A percentile compares a stretch with the other conserved stretches of the same genome.
Conservation (phyloP, 495 filamentous ascomycete species). For the Penicillium taxi region DNA sequence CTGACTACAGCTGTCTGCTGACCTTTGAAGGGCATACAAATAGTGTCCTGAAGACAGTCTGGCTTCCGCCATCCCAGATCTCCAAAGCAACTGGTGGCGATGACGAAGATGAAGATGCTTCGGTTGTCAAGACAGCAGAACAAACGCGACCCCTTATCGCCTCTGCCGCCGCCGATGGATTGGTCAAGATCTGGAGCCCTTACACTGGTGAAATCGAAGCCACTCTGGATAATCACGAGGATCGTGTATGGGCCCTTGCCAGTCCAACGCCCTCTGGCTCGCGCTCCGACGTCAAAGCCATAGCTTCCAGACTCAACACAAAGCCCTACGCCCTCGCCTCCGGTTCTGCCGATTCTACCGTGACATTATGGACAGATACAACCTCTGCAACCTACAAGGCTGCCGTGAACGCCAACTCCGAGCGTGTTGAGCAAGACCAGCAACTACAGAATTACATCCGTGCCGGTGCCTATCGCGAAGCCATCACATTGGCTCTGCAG, state of each 20-base stretch:
- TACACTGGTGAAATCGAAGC: slow-evolving; percentile 68
- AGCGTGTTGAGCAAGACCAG: slow-evolving; percentile 87
- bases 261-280: slow-evolving; percentile 51
- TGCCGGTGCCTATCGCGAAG: slow-evolving; percentile 75
- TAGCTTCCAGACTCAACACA: slow-evolving; percentile 22
- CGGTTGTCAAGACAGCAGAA: slow-evolving; percentile 17
- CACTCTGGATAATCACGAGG: slow-evolving; percentile 92
- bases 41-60: slow-evolving; percentile 86
- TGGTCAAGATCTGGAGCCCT: slow-evolving; percentile 93
- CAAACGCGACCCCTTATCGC: slow-evolving; percentile 55
- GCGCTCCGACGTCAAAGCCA: slow-evolving; percentile 28
- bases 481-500: slow-evolving; percentile 82
- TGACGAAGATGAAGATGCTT: slow-evolving; percentile 27
- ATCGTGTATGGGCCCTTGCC: slow-evolving; percentile 83
- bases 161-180: slow-evolving; percentile 85
- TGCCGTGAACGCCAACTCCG: slow-evolving; percentile 58
- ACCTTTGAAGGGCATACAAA: slow-evolving; percentile 96
- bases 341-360: slow-evolving; percentile 77
- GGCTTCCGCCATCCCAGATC: slow-evolving; percentile 60
- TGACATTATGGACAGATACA: slow-evolving; percentile 94
- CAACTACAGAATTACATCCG: slow-evolving; percentile 86
- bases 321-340: slow-evolving; percentile 69
- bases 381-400: slow-evolving; percentile 69
- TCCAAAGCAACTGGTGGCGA: slow-evolving; percentile 23
- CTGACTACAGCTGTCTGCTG: slow-evolving; percentile 84